Percentiles rank a stretch among this genome's conserved stretches.
Evolutionary conservation across 2,329 filamentous ascomycete genomes (phyloP).

Genomic region (Diaporthe ilicicola): DNA sequence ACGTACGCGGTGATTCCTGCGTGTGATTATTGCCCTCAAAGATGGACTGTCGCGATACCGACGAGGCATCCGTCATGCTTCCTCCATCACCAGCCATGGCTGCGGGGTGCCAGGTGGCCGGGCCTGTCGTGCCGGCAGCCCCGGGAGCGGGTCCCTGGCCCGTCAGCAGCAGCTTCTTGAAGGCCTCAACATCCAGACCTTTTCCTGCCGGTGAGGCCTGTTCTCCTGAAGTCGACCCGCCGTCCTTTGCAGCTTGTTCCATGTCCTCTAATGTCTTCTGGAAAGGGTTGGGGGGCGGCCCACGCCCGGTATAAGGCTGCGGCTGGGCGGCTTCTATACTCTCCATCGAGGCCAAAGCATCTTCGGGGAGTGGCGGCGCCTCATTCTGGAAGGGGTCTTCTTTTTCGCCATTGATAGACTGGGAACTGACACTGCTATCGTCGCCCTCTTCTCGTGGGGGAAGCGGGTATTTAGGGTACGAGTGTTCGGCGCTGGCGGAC

Average conservation of each 20-base stretch:
- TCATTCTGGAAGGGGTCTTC: constrained; percentile 45
- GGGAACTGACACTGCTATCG: constrained; percentile 41
- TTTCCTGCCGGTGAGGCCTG: constrained; percentile 43
- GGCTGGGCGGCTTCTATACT: constrained; percentile 14
- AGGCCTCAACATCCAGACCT: constrained; percentile 79
- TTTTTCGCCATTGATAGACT: constrained; percentile 39
- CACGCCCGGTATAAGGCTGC: constrained; percentile 35
- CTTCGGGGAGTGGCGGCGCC: constrained; percentile 38
- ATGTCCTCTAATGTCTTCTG: constrained; percentile 63
- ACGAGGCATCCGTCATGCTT: constrained; percentile 66
- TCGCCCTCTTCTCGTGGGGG: constrained; percentile 42
- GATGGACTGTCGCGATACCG: constrained; percentile 66
- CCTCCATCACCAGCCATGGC: constrained; percentile 48
- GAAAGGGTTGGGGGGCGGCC: constrained; percentile 61
- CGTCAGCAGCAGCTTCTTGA: constrained; percentile 79
- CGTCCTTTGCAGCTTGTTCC: constrained; percentile 48
- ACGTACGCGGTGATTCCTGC: constrained; percentile 64
- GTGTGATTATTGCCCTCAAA: constrained; percentile 51
- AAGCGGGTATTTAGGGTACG: constrained; percentile 41
- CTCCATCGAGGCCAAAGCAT: constrained; percentile 24
- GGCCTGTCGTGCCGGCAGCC: constrained; percentile 34
- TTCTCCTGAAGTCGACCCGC: constrained; percentile 42
- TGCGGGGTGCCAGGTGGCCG: constrained; percentile 38
- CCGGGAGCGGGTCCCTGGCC: constrained; percentile 60
- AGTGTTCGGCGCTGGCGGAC: constrained; percentile 49